Evolutionary conservation across 2,329 filamentous ascomycete genomes (phyloP).

Genomic region (Cladophialophora yegresii): DNA sequence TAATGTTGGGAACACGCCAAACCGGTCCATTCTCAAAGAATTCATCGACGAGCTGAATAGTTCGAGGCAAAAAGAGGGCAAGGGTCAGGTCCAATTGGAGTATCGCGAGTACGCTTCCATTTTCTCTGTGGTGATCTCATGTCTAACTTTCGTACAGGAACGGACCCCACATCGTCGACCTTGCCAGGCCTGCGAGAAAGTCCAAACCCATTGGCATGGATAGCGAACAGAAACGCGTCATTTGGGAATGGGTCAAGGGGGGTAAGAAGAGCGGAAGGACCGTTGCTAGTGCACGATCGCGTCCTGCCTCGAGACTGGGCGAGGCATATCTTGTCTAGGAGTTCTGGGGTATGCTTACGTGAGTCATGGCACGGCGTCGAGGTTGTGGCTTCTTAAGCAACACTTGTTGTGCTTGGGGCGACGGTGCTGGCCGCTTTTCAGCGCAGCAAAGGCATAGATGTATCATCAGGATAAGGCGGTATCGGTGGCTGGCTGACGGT

Average conservation of each 20-base stretch:
- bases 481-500: background rate
- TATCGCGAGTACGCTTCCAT: background rate
- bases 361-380: background rate
- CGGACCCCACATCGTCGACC: background rate
- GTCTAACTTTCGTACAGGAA: background rate
- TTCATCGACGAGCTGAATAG: conserved; percentile 6
- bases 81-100: background rate
- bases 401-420: background rate
- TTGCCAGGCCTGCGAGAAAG: background rate
- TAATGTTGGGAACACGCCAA: background rate
- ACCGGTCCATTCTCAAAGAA: background rate
- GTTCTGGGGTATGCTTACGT: background rate
- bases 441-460: background rate
- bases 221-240: conserved; percentile 3
- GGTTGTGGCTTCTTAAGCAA: background rate
- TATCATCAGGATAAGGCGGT: background rate
- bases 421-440: background rate
- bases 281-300: background rate
- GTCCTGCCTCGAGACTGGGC: background rate
- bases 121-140: background rate
- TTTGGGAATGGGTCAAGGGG: background rate
- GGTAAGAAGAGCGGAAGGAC: background rate
- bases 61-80: background rate
- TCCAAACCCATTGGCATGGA: background rate
- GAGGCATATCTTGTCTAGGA: conserved; percentile 3